These are phyloP conservation scores for Agrostemma githago DNA, from an alignment of 148 eudicot species.

Conservation along the genomic window DNA sequence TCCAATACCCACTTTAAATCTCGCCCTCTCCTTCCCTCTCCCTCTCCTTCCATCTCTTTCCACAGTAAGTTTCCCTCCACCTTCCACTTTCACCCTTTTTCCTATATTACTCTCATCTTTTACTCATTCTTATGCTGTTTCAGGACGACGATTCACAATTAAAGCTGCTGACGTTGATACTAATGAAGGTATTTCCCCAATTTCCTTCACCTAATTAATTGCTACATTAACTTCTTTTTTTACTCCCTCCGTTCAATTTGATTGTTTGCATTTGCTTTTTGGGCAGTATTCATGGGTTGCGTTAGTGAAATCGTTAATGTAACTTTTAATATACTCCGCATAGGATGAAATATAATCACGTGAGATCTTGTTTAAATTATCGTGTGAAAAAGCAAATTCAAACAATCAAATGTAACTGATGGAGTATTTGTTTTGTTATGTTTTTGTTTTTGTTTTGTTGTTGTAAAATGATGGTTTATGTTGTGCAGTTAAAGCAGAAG, in stretches of 20 bases:
- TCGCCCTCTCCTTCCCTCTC: conserved; percentile 29
- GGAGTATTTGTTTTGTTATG: neutral
- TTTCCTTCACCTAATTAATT: neutral
- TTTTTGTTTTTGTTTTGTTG: neutral
- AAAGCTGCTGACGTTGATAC: conserved; percentile 79
- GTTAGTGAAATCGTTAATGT: too few species aligned
- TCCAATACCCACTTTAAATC: conserved; percentile 38
- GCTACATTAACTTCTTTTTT: neutral
- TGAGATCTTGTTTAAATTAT: too few species aligned
- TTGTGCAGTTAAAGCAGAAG: conserved; percentile 58
- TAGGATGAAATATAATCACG: too few species aligned
- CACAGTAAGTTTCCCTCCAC: conserved; percentile 37
- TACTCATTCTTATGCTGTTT: neutral
- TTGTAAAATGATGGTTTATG: conserved; percentile 1
- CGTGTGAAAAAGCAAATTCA: too few species aligned
- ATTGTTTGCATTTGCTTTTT: too few species aligned
- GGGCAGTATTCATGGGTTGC: too few species aligned
- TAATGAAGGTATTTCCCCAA: conserved; percentile 44
- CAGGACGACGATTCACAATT: conserved; percentile 61
- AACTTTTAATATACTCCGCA: too few species aligned
- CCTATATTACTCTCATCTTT: too few species aligned
- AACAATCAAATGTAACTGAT: too few species aligned
- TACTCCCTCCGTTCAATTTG: neutral
- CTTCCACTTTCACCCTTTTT: neutral
- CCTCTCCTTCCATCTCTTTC: conserved; percentile 33